Evolutionary conservation across 306 rosid species (phyloP).

Genomic region (Luffa aegyptiaca): DNA sequence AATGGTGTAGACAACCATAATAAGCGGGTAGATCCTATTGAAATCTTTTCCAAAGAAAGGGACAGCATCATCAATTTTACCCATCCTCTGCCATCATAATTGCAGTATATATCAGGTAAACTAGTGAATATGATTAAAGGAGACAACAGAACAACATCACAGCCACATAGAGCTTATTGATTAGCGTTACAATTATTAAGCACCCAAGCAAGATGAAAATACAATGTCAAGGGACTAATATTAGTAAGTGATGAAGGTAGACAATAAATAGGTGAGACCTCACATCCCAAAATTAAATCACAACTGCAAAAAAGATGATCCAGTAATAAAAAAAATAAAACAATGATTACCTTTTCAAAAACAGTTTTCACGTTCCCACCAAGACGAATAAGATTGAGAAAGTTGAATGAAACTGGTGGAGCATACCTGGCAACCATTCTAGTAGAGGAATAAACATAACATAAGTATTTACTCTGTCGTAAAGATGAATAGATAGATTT

Average conservation of each 20-base stretch:
- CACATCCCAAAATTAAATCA: background rate
- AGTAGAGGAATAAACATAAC: conserved; percentile 12
- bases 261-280: background rate
- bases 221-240: background rate
- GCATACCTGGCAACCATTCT: conserved; percentile 99
- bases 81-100: conserved; percentile 77
- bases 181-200: background rate
- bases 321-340: background rate
- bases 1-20: conserved; percentile 89
- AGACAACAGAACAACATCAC: conserved; percentile 1
- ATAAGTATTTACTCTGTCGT: background rate
- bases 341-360: conserved; percentile 62
- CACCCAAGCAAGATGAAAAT: background rate
- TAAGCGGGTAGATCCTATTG: conserved; percentile 86
- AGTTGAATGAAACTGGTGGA: conserved; percentile 93
- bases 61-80: conserved; percentile 69
- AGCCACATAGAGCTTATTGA: background rate
- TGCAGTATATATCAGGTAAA: conserved; percentile 21
- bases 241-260: background rate
- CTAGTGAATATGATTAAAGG: background rate
- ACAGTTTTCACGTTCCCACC: conserved; percentile 41
- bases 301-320: background rate
- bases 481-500: background rate
- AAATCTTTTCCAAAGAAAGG: conserved; percentile 83
- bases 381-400: conserved; percentile 82